Evolutionary conservation across 371 early-diverging fungal genomes (phyloP), one percentile per base, ranked within the genome.

Genomic region (Mucor racemosus): DNA sequence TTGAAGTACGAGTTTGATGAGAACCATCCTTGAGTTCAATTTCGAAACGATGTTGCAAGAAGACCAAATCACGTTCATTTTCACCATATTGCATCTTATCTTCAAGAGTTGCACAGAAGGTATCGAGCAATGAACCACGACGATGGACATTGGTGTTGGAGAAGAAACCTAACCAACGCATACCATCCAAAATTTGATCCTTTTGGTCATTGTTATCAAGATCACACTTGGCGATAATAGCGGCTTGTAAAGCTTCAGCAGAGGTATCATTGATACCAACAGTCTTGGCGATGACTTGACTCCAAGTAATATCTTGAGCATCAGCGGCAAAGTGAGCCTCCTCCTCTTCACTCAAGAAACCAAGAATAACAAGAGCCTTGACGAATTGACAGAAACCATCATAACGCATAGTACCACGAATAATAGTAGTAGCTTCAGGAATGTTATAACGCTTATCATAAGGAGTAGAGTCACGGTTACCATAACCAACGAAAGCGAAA

Each of bases 391-490:
- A 91, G 88, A 95, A 95, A 26, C 95, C 96, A 68, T 94, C 91
- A 81, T 97, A 98, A 64, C 98, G 90, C 58, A 98, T 80, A 15
- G 97, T 94, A 59, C 98, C 98, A 71, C 98, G 92, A 63, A 98
- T 85, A 64, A 97, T 89, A n/a, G 95, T 95, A 65, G 92, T 83
- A 34, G 95, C 94, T 72, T 97, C 97, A 21, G 97, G 97, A 65
- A 99, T 97, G 78, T 92, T 81, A 86, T 99, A 99, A 65, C 94
- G 90, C 84, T 94, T 90, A 78, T 90, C 91, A 79, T 98, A 99
- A 56, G 90, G 90, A 39, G 95, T 92, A 15, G 99, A 99, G 80
- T 99, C 99, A 71, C 99, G 94, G 92, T 99, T 99, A 57, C 97
- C 92, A 79, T 97, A 98, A 64, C 91, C 91, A 34, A 91, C 92